Conservation (phyloP, 2,329 filamentous ascomycete species). For the Fusarium lateritium region DNA sequence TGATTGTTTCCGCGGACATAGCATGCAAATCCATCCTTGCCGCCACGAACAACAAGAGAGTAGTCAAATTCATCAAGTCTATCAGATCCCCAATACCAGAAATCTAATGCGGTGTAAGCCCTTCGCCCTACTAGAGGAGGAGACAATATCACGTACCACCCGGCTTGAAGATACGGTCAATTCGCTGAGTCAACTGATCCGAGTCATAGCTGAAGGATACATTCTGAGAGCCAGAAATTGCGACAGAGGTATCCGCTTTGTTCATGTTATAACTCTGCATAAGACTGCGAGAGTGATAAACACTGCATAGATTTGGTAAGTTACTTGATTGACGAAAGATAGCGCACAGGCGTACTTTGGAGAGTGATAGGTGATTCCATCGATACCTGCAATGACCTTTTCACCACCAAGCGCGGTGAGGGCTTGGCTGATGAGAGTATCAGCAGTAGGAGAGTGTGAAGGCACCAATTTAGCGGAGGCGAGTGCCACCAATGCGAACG, state of each 20-base stretch:
- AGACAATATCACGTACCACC: neutral
- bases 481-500: neutral
- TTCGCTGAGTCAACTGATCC: conserved; percentile 6
- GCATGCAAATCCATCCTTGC: conserved; percentile 22
- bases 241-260: conserved; percentile 13
- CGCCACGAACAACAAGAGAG: conserved; percentile 22
- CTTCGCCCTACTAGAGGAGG: accelerated
- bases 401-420: conserved; percentile 22
- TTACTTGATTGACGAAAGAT: too few species aligned
- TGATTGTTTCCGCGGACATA: conserved; percentile 30
- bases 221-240: conserved; percentile 28
- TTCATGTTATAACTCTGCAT: conserved; percentile 37
- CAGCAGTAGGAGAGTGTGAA: neutral
- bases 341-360: conserved; percentile 2
- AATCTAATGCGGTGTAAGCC: neutral
- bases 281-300: conserved; percentile 27
- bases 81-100: conserved; percentile 31
- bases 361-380: conserved; percentile 23
- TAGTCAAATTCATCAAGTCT: conserved; percentile 16
- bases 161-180: conserved; percentile 26
- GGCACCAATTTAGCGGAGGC: neutral
- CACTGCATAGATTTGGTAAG: conserved; percentile 1
- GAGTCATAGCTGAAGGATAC: conserved; percentile 22
- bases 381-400: neutral
- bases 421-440: conserved; percentile 7